Base-by-base conservation (phyloP, 176 grass and related monocot genomes). In the Eragrostis nindensis region DNA sequence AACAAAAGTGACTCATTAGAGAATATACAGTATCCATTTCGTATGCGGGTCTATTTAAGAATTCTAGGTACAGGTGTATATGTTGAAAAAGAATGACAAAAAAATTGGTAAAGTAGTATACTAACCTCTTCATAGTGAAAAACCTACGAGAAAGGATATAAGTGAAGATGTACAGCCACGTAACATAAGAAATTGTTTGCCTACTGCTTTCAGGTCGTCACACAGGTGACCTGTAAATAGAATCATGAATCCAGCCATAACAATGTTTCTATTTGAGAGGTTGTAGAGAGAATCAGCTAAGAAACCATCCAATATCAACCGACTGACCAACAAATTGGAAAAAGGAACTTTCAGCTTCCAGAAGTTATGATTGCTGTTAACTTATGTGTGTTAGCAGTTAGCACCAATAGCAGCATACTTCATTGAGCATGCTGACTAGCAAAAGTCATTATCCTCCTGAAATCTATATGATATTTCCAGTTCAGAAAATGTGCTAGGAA, bases 31-130 rank as follows among this genome's bases (percentile, higher is more conserved):
- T 73, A 66, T 70, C 80, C 84, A 57, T 85, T 74, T 78, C 32
- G 67, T 81, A 83, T 87, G 44, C 85, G 22, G 30, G 48, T 82
- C 73, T 88, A 75, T 73, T 66, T 66, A 78, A 87, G 66, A 82
- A 73, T 85, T 91, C 71, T 82, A 91, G 77, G 82, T 91, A 85
- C 82, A 88, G 50, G 56, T 76, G 38, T 86, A 79, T 86, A 43
- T 89, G 49, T 84, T 52, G 66, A 60, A 86, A 85, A 86, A 89
- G 86, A 89, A 92, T 92, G 70, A n/a, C n/a, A n/a, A 86, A 92
- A 55, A 80, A 89, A 86, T 83, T 68, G 86, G 43, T 76, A 89
- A 74, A 70, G 68, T 25, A 52, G 70, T 62, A 75, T 68, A 88
- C 86, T 88, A 85, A 88, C 74, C 86, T 82, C 73, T 85, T 82